Percentiles rank a stretch among this genome's conserved stretches.
Conservation (phyloP, 2,329 filamentous ascomycete genomes). For the Aspergillus persii region DNA sequence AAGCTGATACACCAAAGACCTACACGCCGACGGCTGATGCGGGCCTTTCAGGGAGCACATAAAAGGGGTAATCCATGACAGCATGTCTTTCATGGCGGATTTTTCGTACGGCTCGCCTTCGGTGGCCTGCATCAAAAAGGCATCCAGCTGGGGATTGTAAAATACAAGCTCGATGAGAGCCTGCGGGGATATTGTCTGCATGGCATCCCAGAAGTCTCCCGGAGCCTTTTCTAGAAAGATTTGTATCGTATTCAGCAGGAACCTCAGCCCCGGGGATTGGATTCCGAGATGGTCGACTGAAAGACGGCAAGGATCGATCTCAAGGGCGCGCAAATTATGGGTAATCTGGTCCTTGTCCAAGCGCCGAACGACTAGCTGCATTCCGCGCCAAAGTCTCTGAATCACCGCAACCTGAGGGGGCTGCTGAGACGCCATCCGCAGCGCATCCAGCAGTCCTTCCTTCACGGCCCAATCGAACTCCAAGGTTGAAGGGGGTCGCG, state of each 20-base stretch:
- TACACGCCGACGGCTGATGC: conserved; percentile 75
- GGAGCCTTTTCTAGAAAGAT: conserved; percentile 72
- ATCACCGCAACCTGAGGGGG: conserved; percentile 56
- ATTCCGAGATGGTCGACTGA: conserved; percentile 65
- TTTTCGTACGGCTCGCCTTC: conserved; percentile 54
- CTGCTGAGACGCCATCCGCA: conserved; percentile 60
- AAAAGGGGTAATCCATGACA: conserved; percentile 76
- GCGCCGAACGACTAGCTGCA: conserved; percentile 69
- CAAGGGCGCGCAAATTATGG: conserved; percentile 74
- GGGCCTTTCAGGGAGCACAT: conserved; percentile 72
- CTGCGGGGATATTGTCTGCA: conserved; percentile 75
- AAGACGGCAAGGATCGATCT: conserved; percentile 64
- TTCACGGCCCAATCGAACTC: conserved; percentile 89
- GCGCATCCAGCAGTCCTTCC: conserved; percentile 66
- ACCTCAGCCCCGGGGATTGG: conserved; percentile 61
- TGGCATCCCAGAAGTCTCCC: conserved; percentile 81
- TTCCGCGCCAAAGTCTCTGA: conserved; percentile 74
- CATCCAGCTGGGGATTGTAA: conserved; percentile 65
- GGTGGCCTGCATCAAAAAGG: conserved; percentile 51
- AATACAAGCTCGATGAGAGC: conserved; percentile 83
- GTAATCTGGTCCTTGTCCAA: conserved; percentile 73
- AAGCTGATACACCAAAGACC: conserved; percentile 73
- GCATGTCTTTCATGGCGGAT: conserved; percentile 60
- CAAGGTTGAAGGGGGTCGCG: conserved; percentile 61
- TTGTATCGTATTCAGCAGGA: conserved; percentile 68